phyloP scores from a whole-genome alignment of 306 rosid genomes.

The Prunus davidiana region DNA sequence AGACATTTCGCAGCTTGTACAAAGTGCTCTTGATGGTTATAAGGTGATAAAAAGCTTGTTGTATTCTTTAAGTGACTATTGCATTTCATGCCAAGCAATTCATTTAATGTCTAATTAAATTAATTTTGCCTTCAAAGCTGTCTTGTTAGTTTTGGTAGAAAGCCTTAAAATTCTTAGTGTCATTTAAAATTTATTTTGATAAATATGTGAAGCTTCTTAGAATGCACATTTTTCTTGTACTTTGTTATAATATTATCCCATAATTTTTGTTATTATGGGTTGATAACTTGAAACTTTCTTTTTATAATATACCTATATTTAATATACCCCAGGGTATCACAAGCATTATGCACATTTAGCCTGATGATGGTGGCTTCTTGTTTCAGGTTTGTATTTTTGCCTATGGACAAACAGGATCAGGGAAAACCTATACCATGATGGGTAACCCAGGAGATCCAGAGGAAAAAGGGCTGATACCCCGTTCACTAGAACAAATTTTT shows the following conservation, averaged over 20 bases:
- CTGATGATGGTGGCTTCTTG: conserved; percentile 24
- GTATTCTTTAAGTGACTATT: conserved; percentile 1
- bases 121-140: neutral
- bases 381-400: conserved; percentile 96
- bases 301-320: neutral
- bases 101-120: neutral
- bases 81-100: neutral
- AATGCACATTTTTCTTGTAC: neutral
- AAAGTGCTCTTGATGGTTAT: conserved; percentile 98
- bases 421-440: conserved; percentile 99
- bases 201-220: neutral
- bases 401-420: conserved; percentile 98
- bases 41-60: conserved; percentile 55
- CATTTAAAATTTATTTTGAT: neutral
- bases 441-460: conserved; percentile 78
- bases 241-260: neutral
- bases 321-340: neutral
- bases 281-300: neutral
- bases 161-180: neutral
- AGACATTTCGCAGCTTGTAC: conserved; percentile 96
- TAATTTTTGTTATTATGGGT: neutral
- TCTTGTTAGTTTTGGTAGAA: neutral
- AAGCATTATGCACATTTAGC: conserved; percentile 9
- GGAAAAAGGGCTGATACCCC: conserved; percentile 89
- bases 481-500: conserved; percentile 88